Percentiles rank a stretch among this genome's conserved stretches.
phyloP scores from a whole-genome alignment of 768 basidiomycete species.

The Lactifluus volemus region DNA sequence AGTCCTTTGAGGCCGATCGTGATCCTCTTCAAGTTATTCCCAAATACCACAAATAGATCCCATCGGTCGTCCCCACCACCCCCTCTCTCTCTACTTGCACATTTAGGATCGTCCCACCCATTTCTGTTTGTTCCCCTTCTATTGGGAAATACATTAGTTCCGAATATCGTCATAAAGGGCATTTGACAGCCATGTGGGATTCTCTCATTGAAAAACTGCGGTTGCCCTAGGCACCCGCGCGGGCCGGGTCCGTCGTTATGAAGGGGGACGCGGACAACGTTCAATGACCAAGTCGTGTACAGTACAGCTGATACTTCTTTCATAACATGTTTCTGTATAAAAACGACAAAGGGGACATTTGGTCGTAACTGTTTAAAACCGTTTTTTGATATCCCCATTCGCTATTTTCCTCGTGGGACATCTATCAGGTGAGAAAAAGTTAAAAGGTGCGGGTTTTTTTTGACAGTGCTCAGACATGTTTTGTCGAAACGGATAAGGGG shows the following conservation, averaged over 20 bases:
- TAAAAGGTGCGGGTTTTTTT: too few relatives aligned
- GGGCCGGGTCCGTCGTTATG: background rate
- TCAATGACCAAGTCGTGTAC: too few relatives aligned
- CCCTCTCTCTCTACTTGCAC: background rate
- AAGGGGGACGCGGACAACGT: too few relatives aligned
- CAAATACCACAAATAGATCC: background rate
- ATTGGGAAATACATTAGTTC: background rate
- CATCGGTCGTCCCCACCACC: background rate
- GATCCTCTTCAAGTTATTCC: conserved; percentile 3
- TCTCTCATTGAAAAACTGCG: background rate
- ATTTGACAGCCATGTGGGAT: background rate
- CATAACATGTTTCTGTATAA: too few relatives aligned
- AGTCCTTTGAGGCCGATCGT: conserved; percentile 5
- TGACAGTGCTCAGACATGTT: background rate
- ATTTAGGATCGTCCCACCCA: background rate
- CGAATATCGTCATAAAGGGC: background rate
- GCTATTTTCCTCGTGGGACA: background rate
- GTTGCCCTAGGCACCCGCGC: background rate
- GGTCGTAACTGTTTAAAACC: background rate
- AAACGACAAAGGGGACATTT: background rate
- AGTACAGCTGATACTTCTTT: too few relatives aligned
- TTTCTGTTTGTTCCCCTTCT: too few relatives aligned
- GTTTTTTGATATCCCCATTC: background rate
- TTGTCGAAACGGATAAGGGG: background rate
- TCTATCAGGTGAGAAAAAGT: too few relatives aligned